Evolutionary conservation across 352 stramenopile genomes (phyloP).

Genomic region (Halophytophthora batemanensis): DNA sequence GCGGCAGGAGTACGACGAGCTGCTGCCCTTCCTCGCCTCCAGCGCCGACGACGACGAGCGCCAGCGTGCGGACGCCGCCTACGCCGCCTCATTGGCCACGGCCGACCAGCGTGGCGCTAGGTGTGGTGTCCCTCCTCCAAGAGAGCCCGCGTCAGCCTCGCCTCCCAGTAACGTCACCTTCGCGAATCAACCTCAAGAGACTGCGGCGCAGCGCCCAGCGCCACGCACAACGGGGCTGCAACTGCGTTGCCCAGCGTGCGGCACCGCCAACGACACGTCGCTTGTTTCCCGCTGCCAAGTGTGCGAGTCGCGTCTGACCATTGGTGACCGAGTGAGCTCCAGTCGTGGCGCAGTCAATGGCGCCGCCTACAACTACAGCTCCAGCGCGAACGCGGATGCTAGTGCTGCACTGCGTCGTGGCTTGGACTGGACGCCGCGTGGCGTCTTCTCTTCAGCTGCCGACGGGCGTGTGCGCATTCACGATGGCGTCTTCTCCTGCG

Average conservation of each 20-base stretch:
- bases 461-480: slow-evolving; percentile 28
- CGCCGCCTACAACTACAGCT: not conserved
- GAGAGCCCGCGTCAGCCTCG: not conserved
- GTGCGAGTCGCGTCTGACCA: slow-evolving; percentile 24
- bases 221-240: slow-evolving; percentile 14
- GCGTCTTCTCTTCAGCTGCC: slow-evolving; percentile 15
- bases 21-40: slow-evolving; percentile 33
- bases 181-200: slow-evolving; percentile 6
- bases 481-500: slow-evolving; percentile 29
- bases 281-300: slow-evolving; percentile 27
- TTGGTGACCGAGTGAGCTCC: slow-evolving; percentile 14
- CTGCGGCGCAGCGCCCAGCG: no score
- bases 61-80: slow-evolving; percentile 5
- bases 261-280: slow-evolving; percentile 32
- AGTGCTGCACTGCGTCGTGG: slow-evolving; percentile 14
- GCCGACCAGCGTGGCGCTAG: slow-evolving; percentile 7
- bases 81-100: slow-evolving; percentile 5
- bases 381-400: slow-evolving; percentile 1
- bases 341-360: not conserved
- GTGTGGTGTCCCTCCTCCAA: not conserved
- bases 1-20: slow-evolving; percentile 37
- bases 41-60: slow-evolving; percentile 1
- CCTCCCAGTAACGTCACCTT: slow-evolving; percentile 9
- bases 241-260: slow-evolving; percentile 34
- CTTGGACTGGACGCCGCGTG: slow-evolving; percentile 7